A percentile compares a stretch with the other conserved stretches of the same genome.
Conservation (phyloP, 768 basidiomycete genomes). For the Suillus subaureus region DNA sequence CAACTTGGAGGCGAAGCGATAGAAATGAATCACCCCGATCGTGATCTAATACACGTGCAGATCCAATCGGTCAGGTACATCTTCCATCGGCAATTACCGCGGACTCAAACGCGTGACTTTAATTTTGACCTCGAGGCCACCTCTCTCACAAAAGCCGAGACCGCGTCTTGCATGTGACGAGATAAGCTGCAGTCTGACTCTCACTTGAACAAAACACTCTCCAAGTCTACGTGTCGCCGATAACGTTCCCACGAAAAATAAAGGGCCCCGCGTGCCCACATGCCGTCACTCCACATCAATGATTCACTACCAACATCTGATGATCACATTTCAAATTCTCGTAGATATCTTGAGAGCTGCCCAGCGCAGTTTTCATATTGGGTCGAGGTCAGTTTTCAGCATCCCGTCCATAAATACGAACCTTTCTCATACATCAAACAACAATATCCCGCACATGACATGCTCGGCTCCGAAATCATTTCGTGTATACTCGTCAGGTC, state of each 20-base stretch:
- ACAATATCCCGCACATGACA: neutral
- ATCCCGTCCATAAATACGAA: no score
- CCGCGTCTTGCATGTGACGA: no score
- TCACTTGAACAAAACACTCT: no score
- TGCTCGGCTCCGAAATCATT: neutral
- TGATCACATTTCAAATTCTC: no score
- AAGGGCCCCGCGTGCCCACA: neutral
- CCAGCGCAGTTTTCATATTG: no score
- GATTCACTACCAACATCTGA: no score
- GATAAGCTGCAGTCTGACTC: no score
- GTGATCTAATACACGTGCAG: slow-evolving; percentile 10
- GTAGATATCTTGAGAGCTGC: no score
- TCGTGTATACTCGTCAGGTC: neutral
- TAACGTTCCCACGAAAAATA: no score
- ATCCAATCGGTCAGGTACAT: slow-evolving; percentile 2
- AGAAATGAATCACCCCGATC: slow-evolving; percentile 10
- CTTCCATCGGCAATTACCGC: neutral
- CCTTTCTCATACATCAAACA: neutral
- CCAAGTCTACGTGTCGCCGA: no score
- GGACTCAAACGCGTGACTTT: slow-evolving; percentile 4
- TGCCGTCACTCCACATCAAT: no score
- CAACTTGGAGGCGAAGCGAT: slow-evolving; percentile 6
- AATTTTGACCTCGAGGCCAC: neutral
- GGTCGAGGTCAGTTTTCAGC: no score
- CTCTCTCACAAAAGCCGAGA: neutral